Base-by-base conservation (phyloP, 1,139 yeast genomes). In the Lodderomyces parapsilosis region DNA sequence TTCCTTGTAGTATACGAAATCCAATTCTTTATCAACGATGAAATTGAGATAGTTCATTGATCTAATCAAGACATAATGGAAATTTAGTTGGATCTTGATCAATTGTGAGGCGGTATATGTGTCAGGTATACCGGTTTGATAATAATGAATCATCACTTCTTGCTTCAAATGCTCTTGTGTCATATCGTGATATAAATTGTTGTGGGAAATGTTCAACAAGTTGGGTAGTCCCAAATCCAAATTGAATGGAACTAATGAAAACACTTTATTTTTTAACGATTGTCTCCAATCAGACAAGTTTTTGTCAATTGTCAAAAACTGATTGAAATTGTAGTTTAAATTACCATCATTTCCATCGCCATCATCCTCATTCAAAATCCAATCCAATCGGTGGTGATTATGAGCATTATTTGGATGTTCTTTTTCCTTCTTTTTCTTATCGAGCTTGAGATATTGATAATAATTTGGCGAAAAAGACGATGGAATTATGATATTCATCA, bases 341-440 rank as follows among this genome's bases (percentile, higher is more conserved):
- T 74, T 73, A 13, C 79, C 79, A 53, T 74, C 79, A 49, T 72
- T 73, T 11, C 78, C 78, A 53, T 74, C 78, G 22, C 78, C 78
- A 51, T 71, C 79, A 48, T 71, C 76, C 48, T 73, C 76, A 48
- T 71, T 72, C 32, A 72, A 58, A 23, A 73, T 71, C 76, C 78
- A 71, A 47, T 73, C 78, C 25, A 73, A 54, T 38, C 49, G 34
- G 36, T 50, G 48, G 23, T 50, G 70, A 38, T 62, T 63, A 3
- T 63, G 65, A 8, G 28, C 8, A 22, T 39, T 25, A 25, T 63
- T 53, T 43, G 56, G 51, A 11, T 33, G 36, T 39, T 59, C 58
- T 14, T 52, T 52, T 15, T 47, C 50, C 15, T 54, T 49, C 25
- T 46, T 48, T 44, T 48, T 43, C 45, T 54, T 39, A 49, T 53